Evolutionary conservation across 345 rosid genomes (phyloP), one percentile per base, ranked within the genome.

Genomic region (Linum usitatissimum): DNA sequence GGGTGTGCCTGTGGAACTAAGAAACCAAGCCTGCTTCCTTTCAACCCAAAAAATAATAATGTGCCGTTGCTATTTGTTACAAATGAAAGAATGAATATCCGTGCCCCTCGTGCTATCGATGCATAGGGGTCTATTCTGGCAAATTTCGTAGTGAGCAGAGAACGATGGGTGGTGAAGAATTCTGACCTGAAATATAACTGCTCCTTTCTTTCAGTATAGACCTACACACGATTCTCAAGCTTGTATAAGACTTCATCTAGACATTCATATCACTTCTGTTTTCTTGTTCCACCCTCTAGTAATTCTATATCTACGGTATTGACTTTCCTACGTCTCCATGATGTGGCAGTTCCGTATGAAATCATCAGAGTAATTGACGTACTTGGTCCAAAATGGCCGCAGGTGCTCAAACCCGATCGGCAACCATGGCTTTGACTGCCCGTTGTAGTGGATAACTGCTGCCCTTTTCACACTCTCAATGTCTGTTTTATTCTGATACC

Each of bases 361-460:
- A 59, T 71, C 72, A 75, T 88, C 76, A 6, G 98, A 82, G 68
- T 75, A 68, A 75, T 88, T 85, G 66, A 91, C 73, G 62, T 88
- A 83, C 57, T 76, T 74, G 70, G 64, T 85, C 98, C 98, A 92
- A 17, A 80, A 64, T 69, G 77, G 76, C 71, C 86, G 81, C 51
- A 81, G 75, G 78, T 83, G 82, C 5, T 84, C 72, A 57, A 78
- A 77, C 40, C 95, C 86, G 19, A 88, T 85, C 76, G 82, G 91
- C 6, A 91, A 88, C 98, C 98, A 91, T 18, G 98, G 96, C 69
- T 91, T 91, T 31, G 95, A 96, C 51, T 94, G 98, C 62, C 96
- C 96, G 39, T 84, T 88, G 64, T 88, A 91, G 81, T 91, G 98
- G 76, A 91, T 65, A 71, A 91, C 88, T 6, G 89, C 89, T 13